A percentile compares a stretch with the other conserved stretches of the same genome.
phyloP scores from a whole-genome alignment of 805 yeast genomes.

The Lipomyces chichibuensis region DNA sequence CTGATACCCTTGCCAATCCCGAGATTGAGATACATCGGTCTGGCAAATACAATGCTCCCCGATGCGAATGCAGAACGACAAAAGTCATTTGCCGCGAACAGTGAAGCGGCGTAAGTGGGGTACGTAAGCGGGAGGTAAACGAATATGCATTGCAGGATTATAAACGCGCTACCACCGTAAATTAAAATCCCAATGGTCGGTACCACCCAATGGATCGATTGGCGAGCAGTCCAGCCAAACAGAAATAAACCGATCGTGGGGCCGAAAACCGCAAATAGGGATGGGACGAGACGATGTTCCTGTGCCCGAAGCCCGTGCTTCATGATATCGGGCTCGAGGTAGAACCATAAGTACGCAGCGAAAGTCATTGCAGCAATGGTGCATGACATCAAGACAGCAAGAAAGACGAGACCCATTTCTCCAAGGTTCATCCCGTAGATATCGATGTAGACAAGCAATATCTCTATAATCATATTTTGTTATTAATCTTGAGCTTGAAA shows the following conservation, averaged over 20 bases:
- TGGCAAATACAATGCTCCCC: slow-evolving; percentile 66
- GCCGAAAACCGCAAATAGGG: slow-evolving; percentile 44
- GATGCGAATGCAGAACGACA: slow-evolving; percentile 58
- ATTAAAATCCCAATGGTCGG: slow-evolving; percentile 52
- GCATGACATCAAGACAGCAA: slow-evolving; percentile 55
- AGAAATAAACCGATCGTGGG: slow-evolving; percentile 52
- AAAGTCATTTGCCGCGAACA: slow-evolving; percentile 59
- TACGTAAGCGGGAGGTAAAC: slow-evolving; percentile 55
- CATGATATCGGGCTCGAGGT: slow-evolving; percentile 44
- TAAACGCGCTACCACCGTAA: slow-evolving; percentile 49
- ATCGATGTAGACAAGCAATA: slow-evolving; percentile 53
- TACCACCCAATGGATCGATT: slow-evolving; percentile 53
- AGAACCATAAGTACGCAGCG: slow-evolving; percentile 18
- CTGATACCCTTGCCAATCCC: slow-evolving; percentile 53
- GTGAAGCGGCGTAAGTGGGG: slow-evolving; percentile 58
- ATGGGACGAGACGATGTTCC: slow-evolving; percentile 54
- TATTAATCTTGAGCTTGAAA: too few relatives aligned
- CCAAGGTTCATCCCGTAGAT: slow-evolving; percentile 53
- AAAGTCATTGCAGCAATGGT: slow-evolving; percentile 44
- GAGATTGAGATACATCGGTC: slow-evolving; percentile 55
- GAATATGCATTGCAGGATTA: slow-evolving; percentile 57
- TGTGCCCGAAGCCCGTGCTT: slow-evolving; percentile 46
- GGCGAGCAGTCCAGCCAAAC: slow-evolving; percentile 56
- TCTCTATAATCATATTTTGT: too few relatives aligned
- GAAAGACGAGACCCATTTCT: slow-evolving; percentile 53